phyloP scores from a whole-genome alignment of 345 rosid species.

The Sisymbrium altissimum region DNA sequence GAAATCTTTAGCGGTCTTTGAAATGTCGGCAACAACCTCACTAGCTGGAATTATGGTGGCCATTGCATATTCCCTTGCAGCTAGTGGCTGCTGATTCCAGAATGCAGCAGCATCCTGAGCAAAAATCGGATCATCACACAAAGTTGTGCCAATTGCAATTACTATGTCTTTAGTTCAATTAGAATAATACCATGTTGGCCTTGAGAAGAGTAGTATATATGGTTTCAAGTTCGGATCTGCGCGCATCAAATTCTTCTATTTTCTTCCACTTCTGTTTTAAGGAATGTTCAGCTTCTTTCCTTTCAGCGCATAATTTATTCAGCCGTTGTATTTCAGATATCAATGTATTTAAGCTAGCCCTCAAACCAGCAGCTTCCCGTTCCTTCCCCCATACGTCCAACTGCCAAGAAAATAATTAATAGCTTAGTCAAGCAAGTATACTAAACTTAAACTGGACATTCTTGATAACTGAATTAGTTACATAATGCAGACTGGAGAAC shows the following conservation, averaged over 20 bases:
- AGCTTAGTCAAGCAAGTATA: slow-evolving; percentile 16
- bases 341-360: slow-evolving; percentile 77
- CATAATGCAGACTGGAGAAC: background rate
- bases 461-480: background rate
- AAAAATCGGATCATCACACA: slow-evolving; percentile 12
- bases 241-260: slow-evolving; percentile 85
- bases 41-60: slow-evolving; percentile 81
- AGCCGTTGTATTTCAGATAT: slow-evolving; percentile 73
- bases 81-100: slow-evolving; percentile 86
- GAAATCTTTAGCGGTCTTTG: slow-evolving; percentile 67
- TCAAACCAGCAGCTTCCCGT: slow-evolving; percentile 79
- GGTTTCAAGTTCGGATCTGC: slow-evolving; percentile 86
- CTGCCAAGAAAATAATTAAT: slow-evolving; percentile 36
- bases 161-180: background rate
- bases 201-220: slow-evolving; percentile 71
- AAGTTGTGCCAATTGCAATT: background rate
- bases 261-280: slow-evolving; percentile 88
- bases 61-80: slow-evolving; percentile 78
- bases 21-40: slow-evolving; percentile 57
- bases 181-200: slow-evolving; percentile 64
- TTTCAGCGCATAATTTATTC: slow-evolving; percentile 78
- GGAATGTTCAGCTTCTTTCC: slow-evolving; percentile 89
- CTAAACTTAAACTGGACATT: background rate
- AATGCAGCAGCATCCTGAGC: slow-evolving; percentile 76
- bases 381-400: slow-evolving; percentile 92